Evolutionary conservation across 768 basidiomycete species (phyloP).

Genomic region (Symmetrospora coprosmae): DNA sequence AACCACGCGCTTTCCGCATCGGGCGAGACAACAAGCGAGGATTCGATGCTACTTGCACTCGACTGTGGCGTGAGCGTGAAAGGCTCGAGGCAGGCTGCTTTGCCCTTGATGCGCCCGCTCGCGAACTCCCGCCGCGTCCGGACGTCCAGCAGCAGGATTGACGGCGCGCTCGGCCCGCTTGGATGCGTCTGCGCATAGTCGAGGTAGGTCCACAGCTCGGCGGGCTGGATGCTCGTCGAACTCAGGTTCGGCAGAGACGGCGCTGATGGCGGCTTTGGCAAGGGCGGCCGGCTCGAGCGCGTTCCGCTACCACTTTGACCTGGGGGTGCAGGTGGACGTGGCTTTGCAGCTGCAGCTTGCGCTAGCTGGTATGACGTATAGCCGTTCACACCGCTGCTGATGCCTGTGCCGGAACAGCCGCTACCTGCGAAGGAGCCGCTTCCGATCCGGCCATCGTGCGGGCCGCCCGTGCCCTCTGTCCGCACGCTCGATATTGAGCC

Average conservation of each 20-base stretch:
- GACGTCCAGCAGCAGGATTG: conserved; percentile 19
- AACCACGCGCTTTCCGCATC: conserved; percentile 60
- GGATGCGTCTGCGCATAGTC: no score
- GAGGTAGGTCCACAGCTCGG: conserved; percentile 17
- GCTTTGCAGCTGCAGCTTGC: neutral
- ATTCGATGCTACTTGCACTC: conserved; percentile 52
- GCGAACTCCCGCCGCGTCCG: conserved; percentile 10
- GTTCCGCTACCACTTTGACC: no score
- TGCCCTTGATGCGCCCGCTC: conserved; percentile 1
- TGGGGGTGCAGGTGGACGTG: neutral
- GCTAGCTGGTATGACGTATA: neutral
- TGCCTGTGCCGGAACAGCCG: no score
- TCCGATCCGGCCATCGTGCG: no score
- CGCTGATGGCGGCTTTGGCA: neutral
- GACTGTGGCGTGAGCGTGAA: conserved; percentile 8
- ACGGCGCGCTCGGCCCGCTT: neutral
- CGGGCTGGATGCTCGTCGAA: conserved; percentile 5
- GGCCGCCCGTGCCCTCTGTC: no score
- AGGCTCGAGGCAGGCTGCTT: conserved; percentile 16
- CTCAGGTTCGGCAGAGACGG: conserved; percentile 14
- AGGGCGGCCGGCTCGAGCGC: neutral
- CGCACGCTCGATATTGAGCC: neutral
- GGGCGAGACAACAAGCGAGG: conserved; percentile 58
- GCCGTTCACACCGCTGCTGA: neutral
- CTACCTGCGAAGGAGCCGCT: no score